Percentiles rank a stretch among this genome's conserved stretches.
Evolutionary conservation across 768 basidiomycete species (phyloP).

Genomic region (Inosperma sp.): DNA sequence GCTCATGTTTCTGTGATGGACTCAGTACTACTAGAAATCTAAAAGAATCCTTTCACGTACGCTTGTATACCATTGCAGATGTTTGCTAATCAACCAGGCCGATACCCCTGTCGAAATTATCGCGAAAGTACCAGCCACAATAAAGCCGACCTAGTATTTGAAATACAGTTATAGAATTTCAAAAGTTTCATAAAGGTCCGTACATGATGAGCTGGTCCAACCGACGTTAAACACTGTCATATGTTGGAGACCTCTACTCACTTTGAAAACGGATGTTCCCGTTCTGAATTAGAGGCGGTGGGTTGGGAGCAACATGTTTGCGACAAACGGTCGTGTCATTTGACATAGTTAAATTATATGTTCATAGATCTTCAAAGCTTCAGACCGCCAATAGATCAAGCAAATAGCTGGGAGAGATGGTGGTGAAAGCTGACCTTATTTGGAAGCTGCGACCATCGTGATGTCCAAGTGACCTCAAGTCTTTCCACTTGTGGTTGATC

Average conservation of each 20-base stretch:
- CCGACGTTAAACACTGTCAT: neutral
- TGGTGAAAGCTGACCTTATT: no score
- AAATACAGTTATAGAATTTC: slow-evolving; percentile 1
- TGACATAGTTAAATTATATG: slow-evolving; percentile 10
- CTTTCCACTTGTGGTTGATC: no score
- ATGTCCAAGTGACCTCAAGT: no score
- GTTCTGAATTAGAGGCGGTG: slow-evolving; percentile 57
- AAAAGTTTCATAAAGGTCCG: neutral
- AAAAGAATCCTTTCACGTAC: slow-evolving; percentile 34
- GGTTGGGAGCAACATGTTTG: slow-evolving; percentile 39
- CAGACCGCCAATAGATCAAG: slow-evolving; percentile 7
- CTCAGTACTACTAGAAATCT: neutral
- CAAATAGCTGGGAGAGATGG: neutral
- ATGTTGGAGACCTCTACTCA: slow-evolving; percentile 22
- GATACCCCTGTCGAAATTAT: slow-evolving; percentile 52
- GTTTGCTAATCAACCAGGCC: slow-evolving; percentile 70
- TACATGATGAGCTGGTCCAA: slow-evolving; percentile 52
- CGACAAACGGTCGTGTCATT: slow-evolving; percentile 25
- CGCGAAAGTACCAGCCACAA: slow-evolving; percentile 57
- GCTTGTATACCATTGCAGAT: slow-evolving; percentile 68
- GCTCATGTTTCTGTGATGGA: slow-evolving; percentile 55
- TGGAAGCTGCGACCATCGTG: no score
- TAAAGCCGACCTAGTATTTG: slow-evolving; percentile 68
- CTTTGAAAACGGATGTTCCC: slow-evolving; percentile 60
- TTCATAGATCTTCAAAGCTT: no score